Percentiles rank a stretch among this genome's conserved stretches.
These are phyloP conservation scores for Pseudogymnoascus pannorum DNA, from an alignment of 2,329 filamentous ascomycete species.

Conservation along the genomic window DNA sequence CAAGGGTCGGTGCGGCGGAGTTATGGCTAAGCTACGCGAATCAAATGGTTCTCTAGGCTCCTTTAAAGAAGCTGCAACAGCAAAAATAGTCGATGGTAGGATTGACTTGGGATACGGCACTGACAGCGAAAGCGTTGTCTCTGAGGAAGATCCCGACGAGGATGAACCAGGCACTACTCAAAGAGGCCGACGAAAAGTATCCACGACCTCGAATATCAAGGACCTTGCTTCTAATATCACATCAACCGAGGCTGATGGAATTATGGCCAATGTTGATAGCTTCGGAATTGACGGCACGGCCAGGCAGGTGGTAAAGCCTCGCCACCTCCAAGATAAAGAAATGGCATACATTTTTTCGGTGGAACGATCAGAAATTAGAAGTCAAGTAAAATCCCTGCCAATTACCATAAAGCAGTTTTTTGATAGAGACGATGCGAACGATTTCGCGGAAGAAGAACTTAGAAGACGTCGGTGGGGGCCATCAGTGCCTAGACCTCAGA, in stretches of 20 bases:
- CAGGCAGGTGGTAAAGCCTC: background rate
- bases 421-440: background rate
- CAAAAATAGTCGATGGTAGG: background rate
- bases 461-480: conserved; percentile 1
- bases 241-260: background rate
- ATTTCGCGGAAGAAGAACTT: background rate
- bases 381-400: background rate
- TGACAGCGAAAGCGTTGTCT: background rate
- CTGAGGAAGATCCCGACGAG: background rate
- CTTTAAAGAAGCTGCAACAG: background rate
- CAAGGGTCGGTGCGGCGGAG: background rate
- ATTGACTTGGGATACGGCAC: background rate
- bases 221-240: background rate
- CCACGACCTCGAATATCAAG: too few species aligned
- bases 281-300: background rate
- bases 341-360: background rate
- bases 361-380: background rate
- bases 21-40: background rate
- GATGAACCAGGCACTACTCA: background rate
- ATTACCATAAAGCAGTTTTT: background rate
- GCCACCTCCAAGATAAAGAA: background rate
- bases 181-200: background rate
- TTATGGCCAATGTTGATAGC: background rate
- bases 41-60: background rate
- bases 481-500: background rate